Conservation (phyloP, 2,329 filamentous ascomycete species). For the Exutisphaerella laricina region DNA sequence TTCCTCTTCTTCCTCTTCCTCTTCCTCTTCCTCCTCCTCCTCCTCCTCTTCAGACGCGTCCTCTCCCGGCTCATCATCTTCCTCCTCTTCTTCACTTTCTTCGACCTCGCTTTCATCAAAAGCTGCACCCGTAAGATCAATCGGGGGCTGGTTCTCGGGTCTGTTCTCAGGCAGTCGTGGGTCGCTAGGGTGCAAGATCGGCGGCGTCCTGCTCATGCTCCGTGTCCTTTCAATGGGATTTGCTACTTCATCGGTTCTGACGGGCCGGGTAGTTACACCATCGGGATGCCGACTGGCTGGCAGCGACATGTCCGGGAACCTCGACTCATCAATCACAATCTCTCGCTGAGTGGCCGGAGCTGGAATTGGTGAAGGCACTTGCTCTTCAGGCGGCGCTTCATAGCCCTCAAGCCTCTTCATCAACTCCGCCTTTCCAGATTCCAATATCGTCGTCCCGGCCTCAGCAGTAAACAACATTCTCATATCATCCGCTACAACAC, state of each 20-base stretch:
- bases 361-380: conserved; percentile 5
- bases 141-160: neutral
- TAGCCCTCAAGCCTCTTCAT: conserved; percentile 47
- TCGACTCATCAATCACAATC: conserved; percentile 9
- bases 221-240: conserved; percentile 17
- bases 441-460: conserved; percentile 45
- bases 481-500: conserved; percentile 38
- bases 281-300: conserved; percentile 17
- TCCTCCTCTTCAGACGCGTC: conserved; percentile 20
- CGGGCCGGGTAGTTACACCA: conserved; percentile 9
- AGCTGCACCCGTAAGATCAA: neutral
- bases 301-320: neutral
- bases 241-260: conserved; percentile 5
- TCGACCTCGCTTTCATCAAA: conserved; percentile 4
- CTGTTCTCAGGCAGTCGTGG: conserved; percentile 7
- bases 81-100: conserved; percentile 1
- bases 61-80: conserved; percentile 17
- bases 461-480: conserved; percentile 46
- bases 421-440: conserved; percentile 47
- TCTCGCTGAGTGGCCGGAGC: neutral
- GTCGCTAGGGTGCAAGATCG: conserved; percentile 11
- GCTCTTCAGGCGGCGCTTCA: conserved; percentile 25
- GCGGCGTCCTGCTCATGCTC: conserved; percentile 19
- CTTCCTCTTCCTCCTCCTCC: conserved; percentile 17
- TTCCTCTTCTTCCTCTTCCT: conserved; percentile 44